Base-by-base conservation (phyloP, 2,329 filamentous ascomycete species). In the Aspergillus chevalieri region DNA sequence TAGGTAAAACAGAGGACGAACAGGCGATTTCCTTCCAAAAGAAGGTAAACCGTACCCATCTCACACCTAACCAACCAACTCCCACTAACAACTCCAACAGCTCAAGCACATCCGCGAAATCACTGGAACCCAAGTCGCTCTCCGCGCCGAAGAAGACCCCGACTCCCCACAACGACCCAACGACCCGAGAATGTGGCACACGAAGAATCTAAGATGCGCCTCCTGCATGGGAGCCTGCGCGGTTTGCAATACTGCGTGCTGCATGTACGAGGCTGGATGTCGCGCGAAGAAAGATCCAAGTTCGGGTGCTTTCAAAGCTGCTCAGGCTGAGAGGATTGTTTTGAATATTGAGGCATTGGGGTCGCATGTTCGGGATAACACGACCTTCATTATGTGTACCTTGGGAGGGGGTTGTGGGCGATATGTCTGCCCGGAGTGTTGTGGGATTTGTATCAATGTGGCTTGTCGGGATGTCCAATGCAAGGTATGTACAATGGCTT, bases 391-490 rank as follows among this genome's bases (percentile, higher is more conserved):
- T 6, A 53, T 59, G 48, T 72, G 69, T 51, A 65, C 62, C 3
- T 46, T 50, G 21, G 47, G 52, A 43, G 59, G 57, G 34, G 63
- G 58, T 9, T 69, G 62, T 52, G 66, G 58, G 43, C 56, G 57
- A 43, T 57, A 59, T 50, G 62, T 69, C 10, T 70, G 67, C 49
- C 61, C 65, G 1, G 52, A 59, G 24, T 70, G 66, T 52, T 68
- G 64, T 52, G 65, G 67, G 8, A 52, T 58, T 14, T 72, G 69
- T 50, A 64, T 66, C 4, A 56, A 58, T 26, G 53, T 57, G 22
- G 52, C 61, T 22, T 71, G 69, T 49, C 52, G 52, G 17, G 65
- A 69, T 51, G 56, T 67, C 19, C 61, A 65, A 45, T 71, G 67
- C 53, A 63, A 58, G 51, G 63, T 66, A 58, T 17, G 17, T 36